Evolutionary conservation across 75 land plant genomes (phyloP), one percentile per base, ranked within the genome.

Genomic region (Azolla pinnata): DNA sequence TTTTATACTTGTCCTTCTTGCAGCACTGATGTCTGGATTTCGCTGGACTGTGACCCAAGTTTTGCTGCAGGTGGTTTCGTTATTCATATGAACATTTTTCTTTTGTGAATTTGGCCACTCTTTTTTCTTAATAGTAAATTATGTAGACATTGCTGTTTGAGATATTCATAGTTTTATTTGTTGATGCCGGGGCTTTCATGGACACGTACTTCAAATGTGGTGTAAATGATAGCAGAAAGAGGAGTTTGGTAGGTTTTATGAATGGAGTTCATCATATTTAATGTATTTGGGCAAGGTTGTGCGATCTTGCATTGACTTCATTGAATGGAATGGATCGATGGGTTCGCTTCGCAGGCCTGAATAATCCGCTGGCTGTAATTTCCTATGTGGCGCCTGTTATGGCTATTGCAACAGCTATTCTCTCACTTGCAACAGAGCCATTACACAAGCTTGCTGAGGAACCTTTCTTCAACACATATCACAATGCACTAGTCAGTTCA

Each of bases 31-130:
- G 90, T 81, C 97, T 49, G 99, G 99, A 0, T 90, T 95, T 62
- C 79, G 99, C 20, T 95, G 99, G 99, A 79, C 75, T 24, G 86
- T 95, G 73, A 95, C 97, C 27, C 99, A 95, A 67, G 80, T 95
- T 67, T 84, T 95, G 63, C 64, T 95, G 59, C 99, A 95, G 96
- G 99, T 95, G 65, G 19, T 24, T 27, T 26, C 18, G 8, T 46
- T n/a, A 44, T 46, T 61, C 18, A 25, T 29, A 25, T 1, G 10
- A 17, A 17, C n/a, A 47, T 45, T 2, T 19, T 44, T 58, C 10
- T 62, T 0, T 12, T 12, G 5, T 35, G 40, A 35, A 12, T 35
- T 35, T 35, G 12, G 5, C 40, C 40, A n/a, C n/a, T n/a, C n/a
- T n/a, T n/a, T n/a, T n/a, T n/a, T n/a, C n/a, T n/a, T n/a, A n/a